A percentile compares a stretch with the other conserved stretches of the same genome.
Evolutionary conservation across 441 rosid genomes (phyloP).

Genomic region (Corymbia calophylla): DNA sequence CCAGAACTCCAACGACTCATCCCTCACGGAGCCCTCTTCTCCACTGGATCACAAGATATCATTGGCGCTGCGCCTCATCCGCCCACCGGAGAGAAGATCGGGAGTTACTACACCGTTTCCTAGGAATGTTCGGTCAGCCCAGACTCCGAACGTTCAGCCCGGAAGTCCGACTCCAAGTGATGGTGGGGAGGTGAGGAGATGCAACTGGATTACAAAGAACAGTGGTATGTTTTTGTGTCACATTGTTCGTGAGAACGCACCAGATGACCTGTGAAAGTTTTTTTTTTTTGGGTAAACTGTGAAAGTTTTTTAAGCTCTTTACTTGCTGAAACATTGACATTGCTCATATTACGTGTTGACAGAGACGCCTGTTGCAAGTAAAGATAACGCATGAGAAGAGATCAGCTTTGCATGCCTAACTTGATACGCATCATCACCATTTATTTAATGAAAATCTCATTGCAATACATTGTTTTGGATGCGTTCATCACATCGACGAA

Average conservation of each 20-base stretch:
- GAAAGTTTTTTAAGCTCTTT: not conserved
- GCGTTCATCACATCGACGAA: not conserved
- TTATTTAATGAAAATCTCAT: not conserved
- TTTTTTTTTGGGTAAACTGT: no score
- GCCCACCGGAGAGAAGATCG: constrained; percentile 38
- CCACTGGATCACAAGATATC: constrained; percentile 50
- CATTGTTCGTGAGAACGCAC: not conserved
- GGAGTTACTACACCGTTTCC: not conserved
- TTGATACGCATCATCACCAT: not conserved
- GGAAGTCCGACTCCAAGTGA: constrained; percentile 17
- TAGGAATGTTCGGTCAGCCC: constrained; percentile 25
- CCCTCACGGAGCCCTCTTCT: constrained; percentile 40
- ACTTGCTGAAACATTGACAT: not conserved
- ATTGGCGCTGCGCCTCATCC: constrained; percentile 45
- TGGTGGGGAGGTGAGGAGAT: constrained; percentile 55
- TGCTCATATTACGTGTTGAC: not conserved
- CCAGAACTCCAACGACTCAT: constrained; percentile 77
- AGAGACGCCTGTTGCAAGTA: not conserved
- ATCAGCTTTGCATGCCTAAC: not conserved
- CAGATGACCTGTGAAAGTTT: not conserved
- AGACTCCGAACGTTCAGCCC: not conserved
- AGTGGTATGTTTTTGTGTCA: constrained; percentile 44
- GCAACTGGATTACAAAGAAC: constrained; percentile 86
- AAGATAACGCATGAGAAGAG: not conserved
- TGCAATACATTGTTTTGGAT: not conserved